Evolutionary conservation across 2,329 filamentous ascomycete genomes (phyloP).

Genomic region (Epichloe baconii): DNA sequence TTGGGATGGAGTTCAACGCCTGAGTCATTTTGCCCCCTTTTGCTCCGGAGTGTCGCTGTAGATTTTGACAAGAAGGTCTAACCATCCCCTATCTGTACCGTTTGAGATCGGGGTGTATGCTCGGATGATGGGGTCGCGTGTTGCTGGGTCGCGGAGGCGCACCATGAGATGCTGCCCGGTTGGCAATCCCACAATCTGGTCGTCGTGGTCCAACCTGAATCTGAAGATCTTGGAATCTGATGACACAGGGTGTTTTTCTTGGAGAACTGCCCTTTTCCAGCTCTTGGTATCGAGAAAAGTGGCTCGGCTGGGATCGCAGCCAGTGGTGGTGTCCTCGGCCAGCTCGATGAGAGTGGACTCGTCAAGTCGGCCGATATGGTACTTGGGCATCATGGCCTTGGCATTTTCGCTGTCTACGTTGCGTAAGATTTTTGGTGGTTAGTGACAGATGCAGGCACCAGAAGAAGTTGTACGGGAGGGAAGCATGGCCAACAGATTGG

Average conservation of each 20-base stretch:
- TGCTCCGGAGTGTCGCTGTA: constrained; percentile 49
- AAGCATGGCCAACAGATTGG: not conserved
- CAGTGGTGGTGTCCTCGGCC: constrained; percentile 25
- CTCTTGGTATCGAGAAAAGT: constrained; percentile 57
- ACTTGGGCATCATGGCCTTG: constrained; percentile 75
- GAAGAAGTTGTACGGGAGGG: not conserved
- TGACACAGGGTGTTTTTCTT: constrained; percentile 56
- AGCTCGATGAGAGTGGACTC: constrained; percentile 42
- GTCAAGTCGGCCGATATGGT: constrained; percentile 72
- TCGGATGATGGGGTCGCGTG: constrained; percentile 62
- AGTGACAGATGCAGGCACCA: too few species aligned
- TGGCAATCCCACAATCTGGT: constrained; percentile 62
- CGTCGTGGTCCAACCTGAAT: constrained; percentile 60
- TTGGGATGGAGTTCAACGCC: constrained; percentile 58
- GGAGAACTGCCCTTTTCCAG: constrained; percentile 63
- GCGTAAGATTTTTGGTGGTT: not conserved
- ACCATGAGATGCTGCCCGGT: constrained; percentile 82
- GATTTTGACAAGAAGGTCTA: constrained; percentile 72
- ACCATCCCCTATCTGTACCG: constrained; percentile 40
- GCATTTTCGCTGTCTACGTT: constrained; percentile 76
- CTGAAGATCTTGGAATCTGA: constrained; percentile 71
- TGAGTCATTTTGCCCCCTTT: constrained; percentile 67
- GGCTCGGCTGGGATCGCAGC: constrained; percentile 29
- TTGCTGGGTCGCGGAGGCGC: constrained; percentile 59
- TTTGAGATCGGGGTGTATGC: constrained; percentile 78